Conservation (phyloP, 441 rosid species). For the Eutrema salsugineum region DNA sequence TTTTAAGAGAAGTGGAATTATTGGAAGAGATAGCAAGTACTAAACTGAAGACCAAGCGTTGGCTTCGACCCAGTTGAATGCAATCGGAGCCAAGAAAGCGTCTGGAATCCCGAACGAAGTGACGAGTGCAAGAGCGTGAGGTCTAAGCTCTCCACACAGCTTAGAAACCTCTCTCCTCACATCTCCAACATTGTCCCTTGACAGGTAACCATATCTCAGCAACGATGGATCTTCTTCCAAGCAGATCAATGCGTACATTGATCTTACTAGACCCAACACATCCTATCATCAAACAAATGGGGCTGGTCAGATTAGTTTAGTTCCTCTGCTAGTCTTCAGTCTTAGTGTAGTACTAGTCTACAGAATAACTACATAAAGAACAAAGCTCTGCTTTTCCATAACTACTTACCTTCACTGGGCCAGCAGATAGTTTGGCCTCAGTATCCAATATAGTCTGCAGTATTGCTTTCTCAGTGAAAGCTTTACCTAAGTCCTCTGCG, state of each 20-base stretch:
- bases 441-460: conserved; percentile 58
- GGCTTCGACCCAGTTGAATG: conserved; percentile 89
- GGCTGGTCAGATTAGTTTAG: neutral
- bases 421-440: conserved; percentile 48
- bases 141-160: conserved; percentile 75
- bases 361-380: neutral
- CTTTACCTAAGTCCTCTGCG: conserved; percentile 88
- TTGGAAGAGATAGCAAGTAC: conserved; percentile 20
- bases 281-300: conserved; percentile 40
- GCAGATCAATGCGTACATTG: conserved; percentile 63
- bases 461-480: conserved; percentile 74
- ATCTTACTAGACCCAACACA: conserved; percentile 55
- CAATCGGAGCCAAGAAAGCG: conserved; percentile 77
- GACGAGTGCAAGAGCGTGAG: conserved; percentile 77
- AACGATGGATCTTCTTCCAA: conserved; percentile 82
- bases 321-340: neutral
- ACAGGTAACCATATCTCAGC: conserved; percentile 67
- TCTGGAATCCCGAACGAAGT: conserved; percentile 79
- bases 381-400: neutral
- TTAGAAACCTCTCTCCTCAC: conserved; percentile 65
- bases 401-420: conserved; percentile 60
- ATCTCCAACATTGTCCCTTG: conserved; percentile 50
- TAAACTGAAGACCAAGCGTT: conserved; percentile 68
- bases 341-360: neutral
- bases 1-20: neutral